Conservation (phyloP, 2,329 filamentous ascomycete genomes). For the Epichloe typhina region DNA sequence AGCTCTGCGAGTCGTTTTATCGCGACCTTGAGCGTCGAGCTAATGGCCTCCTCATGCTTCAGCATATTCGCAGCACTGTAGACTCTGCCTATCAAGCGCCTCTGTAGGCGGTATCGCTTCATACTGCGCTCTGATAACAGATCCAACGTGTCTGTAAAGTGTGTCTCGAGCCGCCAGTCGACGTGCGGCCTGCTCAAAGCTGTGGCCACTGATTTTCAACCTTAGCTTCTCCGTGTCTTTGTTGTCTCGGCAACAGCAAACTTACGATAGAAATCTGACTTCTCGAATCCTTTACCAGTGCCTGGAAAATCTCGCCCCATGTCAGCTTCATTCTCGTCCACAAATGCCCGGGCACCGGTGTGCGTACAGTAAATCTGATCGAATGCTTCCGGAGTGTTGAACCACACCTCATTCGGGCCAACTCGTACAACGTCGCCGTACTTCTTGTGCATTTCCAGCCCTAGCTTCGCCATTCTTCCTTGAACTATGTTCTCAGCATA, state of each 20-base stretch:
- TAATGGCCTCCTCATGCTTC: slow-evolving; percentile 28
- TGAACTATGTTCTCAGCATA: slow-evolving; percentile 31
- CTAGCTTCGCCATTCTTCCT: slow-evolving; percentile 28
- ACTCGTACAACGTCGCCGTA: slow-evolving; percentile 41
- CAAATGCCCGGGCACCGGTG: background rate
- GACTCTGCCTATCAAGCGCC: slow-evolving; percentile 34
- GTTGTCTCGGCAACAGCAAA: background rate
- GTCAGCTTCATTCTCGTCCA: background rate
- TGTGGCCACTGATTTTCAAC: slow-evolving; percentile 25
- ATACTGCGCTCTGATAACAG: slow-evolving; percentile 35
- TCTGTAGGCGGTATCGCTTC: slow-evolving; percentile 33
- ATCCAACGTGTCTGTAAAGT: slow-evolving; percentile 33
- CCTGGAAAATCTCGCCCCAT: slow-evolving; percentile 17
- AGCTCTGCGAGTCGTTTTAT: slow-evolving; percentile 23
- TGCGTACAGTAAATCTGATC: slow-evolving; percentile 32
- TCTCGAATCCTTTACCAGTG: slow-evolving; percentile 33
- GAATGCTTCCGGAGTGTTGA: slow-evolving; percentile 33
- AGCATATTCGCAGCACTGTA: slow-evolving; percentile 31
- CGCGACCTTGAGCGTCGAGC: slow-evolving; percentile 24
- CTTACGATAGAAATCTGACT: slow-evolving; percentile 40
- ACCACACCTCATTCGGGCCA: slow-evolving; percentile 41
- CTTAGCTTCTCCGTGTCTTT: background rate
- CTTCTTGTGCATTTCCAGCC: slow-evolving; percentile 27
- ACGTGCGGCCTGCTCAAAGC: slow-evolving; percentile 12
- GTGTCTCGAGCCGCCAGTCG: slow-evolving; percentile 22